Evolutionary conservation across 768 basidiomycete genomes (phyloP).

Genomic region (Rubroboletus pulcherrimus): DNA sequence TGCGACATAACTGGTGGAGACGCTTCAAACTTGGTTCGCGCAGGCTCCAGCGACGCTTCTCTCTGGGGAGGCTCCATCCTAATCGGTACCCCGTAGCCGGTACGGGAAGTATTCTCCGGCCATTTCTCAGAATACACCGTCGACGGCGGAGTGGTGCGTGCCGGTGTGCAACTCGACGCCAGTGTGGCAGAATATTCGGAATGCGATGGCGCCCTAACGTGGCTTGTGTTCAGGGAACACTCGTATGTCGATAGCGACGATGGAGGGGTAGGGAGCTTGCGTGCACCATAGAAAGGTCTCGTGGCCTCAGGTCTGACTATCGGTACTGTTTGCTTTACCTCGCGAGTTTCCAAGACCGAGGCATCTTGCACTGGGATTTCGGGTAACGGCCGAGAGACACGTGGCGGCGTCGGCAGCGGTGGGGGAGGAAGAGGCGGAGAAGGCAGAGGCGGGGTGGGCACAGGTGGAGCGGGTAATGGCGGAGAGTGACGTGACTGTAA

Average conservation of each 20-base stretch:
- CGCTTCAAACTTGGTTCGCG: slow-evolving; percentile 19
- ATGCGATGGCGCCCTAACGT: slow-evolving; percentile 18
- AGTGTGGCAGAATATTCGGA: slow-evolving; percentile 24
- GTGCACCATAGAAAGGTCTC: slow-evolving; percentile 21
- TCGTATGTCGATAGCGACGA: slow-evolving; percentile 26
- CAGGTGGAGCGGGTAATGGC: slow-evolving; percentile 17
- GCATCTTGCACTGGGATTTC: slow-evolving; percentile 27
- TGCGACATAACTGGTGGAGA: slow-evolving; percentile 19
- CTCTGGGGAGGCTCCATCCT: slow-evolving; percentile 23
- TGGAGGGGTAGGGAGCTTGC: slow-evolving; percentile 33
- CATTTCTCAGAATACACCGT: slow-evolving; percentile 32
- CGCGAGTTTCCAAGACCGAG: slow-evolving; percentile 12
- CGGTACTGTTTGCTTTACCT: slow-evolving; percentile 11
- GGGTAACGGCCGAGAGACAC: slow-evolving; percentile 26
- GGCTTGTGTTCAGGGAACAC: slow-evolving; percentile 9
- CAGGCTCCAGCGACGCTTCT: slow-evolving; percentile 22
- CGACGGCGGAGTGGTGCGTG: slow-evolving; percentile 28
- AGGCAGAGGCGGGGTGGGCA: slow-evolving; percentile 11
- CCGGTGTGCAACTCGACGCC: slow-evolving; percentile 27
- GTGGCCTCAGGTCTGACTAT: slow-evolving; percentile 18
- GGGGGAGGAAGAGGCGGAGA: slow-evolving; percentile 26
- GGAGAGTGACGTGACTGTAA: slow-evolving; percentile 27
- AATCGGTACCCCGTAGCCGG: slow-evolving; percentile 20
- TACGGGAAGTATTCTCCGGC: slow-evolving; percentile 22
- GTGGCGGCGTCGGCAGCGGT: slow-evolving; percentile 27